Base-by-base conservation (phyloP, 1,139 yeast genomes). In the Taphrina communis region DNA sequence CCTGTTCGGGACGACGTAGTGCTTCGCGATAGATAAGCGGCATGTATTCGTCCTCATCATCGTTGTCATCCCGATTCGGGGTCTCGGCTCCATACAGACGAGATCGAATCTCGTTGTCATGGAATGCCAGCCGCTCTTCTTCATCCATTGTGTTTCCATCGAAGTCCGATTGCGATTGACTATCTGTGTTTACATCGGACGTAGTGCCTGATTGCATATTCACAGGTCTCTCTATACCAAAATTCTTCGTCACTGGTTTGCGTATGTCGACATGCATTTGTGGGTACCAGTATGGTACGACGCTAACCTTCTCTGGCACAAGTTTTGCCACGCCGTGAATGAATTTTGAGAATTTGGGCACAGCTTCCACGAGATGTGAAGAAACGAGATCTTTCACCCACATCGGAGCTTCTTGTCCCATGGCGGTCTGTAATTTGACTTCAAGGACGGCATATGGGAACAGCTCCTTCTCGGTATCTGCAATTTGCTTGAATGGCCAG, bases 371-470 rank as follows among this genome's bases (percentile, higher is more conserved):
- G 71, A 94, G 83, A 78, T 94, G 99, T 39, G 96, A 89, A 0
- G 92, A 82, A 55, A 93, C 92, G 77, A 94, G 84, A 73, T 94
- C 97, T 74, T 96, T 86, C 59, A 94, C 96, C 99, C 99, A 94
- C 72, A 85, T 87, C 17, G 99, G 99, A 53, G 99, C 99, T 78
- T 94, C 99, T 81, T 94, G 99, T 69, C 99, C 99, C 80, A 94
- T 77, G 81, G 94, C 99, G 7, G 99, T 94, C 80, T 94, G 99
- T 73, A 94, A 84, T 80, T 94, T 94, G 70, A 94, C 99, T 81
- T 94, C 99, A 74, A 94, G 83, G 60, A 94, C 97, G 0, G 99
- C 99, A 78, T 94, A 94, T 14, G 99, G 99, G 81, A 94, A 94
- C 75, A 97, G 84, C 76, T 94, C 94, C 66, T 89, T 86, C 77